Base-by-base conservation (phyloP, 371 early-diverging fungal genomes). In the Capniomyces stellatus region DNA sequence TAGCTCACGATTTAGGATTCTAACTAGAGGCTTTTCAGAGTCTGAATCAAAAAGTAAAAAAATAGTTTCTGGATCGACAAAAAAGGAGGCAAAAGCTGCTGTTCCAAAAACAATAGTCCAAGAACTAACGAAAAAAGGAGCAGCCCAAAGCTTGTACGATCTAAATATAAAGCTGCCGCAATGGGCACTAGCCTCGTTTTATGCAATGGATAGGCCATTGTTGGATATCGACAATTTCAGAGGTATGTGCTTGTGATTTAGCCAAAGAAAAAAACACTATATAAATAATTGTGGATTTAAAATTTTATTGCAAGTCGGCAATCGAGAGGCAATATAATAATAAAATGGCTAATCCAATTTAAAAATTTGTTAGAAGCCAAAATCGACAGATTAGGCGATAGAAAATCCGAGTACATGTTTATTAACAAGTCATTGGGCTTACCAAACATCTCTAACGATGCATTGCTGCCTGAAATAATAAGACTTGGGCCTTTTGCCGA, bases 401-500 rank as follows among this genome's bases (percentile, higher is more conserved):
- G n/a, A n/a, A n/a, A n/a, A n/a, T n/a, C n/a, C n/a, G n/a, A n/a
- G n/a, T n/a, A n/a, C n/a, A n/a, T n/a, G n/a, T n/a, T n/a, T n/a
- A n/a, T n/a, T n/a, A n/a, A n/a, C n/a, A n/a, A n/a, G n/a, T n/a
- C n/a, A n/a, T n/a, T n/a, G n/a, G n/a, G n/a, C n/a, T 35, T 15
- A 15, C 35, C 35, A 35, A 6, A 35, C 10, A 6, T 35, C 35
- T 10, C 35, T 15, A 6, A 35, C 0, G 58, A 58, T 8, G 54
- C 63, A 6, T 24, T 60, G 56, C 58, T 67, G 23, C 68, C 68
- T 10, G 68, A 67, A 47, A 56, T 66, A 0, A 57, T 58, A 63
- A 58, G 60, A 0, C 35, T 64, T 57, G 68, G 68, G 0, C 68
- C 68, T 12, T 18, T 64, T 23, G 60, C 68, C 1, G 60, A 58